phyloP scores from a whole-genome alignment of 2,329 filamentous ascomycete species.

The Lachnellula cervina region DNA sequence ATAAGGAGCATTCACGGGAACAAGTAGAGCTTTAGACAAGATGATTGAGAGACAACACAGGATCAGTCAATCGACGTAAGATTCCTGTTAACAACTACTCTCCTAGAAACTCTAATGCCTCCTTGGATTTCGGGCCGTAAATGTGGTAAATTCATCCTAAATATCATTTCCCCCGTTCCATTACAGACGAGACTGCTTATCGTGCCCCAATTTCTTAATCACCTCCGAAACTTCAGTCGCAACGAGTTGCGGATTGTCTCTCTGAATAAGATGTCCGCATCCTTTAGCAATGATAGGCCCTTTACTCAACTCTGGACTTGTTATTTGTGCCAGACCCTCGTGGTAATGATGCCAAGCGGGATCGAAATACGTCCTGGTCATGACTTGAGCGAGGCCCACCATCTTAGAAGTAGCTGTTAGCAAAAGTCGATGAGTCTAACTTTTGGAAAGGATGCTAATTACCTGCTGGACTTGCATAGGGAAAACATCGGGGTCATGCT shows the following conservation, averaged over 20 bases:
- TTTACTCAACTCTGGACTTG: background rate
- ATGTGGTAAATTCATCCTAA: too few relatives aligned
- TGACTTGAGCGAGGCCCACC: background rate
- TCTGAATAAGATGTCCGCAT: background rate
- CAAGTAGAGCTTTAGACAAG: too few relatives aligned
- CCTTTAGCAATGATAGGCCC: background rate
- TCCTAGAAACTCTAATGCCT: too few relatives aligned
- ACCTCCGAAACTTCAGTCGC: background rate
- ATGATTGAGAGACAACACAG: too few relatives aligned
- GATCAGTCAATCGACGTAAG: too few relatives aligned
- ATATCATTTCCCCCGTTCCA: too few relatives aligned
- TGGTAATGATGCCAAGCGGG: background rate
- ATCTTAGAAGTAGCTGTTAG: background rate
- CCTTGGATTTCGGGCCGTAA: too few relatives aligned
- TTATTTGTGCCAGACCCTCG: background rate
- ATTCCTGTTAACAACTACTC: too few relatives aligned
- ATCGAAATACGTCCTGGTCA: background rate
- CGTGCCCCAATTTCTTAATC: background rate
- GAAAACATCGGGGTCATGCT: background rate
- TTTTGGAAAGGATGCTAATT: background rate
- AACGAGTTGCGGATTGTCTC: background rate
- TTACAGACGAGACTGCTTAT: background rate
- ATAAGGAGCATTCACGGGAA: too few relatives aligned
- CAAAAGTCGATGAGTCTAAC: background rate
- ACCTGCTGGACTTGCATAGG: background rate